phyloP scores from a whole-genome alignment of 78 protist species.

The Dictyostelium brefeldianum region DNA sequence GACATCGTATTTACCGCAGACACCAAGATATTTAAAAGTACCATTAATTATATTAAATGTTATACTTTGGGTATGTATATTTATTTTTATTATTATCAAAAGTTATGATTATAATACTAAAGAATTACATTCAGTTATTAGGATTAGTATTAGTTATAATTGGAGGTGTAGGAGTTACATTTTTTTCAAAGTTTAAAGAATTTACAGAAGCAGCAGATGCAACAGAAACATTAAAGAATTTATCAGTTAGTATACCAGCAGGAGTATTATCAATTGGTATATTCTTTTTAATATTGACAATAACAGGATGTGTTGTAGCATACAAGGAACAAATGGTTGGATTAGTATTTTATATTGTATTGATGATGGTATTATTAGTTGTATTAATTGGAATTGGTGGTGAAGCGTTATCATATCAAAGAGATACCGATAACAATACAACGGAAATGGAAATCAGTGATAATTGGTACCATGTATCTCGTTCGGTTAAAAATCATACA shows the following conservation, averaged over 20 bases:
- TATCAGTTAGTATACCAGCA: slow-evolving; percentile 37
- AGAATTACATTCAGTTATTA: neutral
- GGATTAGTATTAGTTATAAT: slow-evolving; percentile 14
- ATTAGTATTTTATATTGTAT: slow-evolving; percentile 48
- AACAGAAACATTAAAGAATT: neutral
- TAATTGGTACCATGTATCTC: neutral
- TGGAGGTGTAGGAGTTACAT: slow-evolving; percentile 30
- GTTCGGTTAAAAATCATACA: neutral
- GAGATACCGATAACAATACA: neutral
- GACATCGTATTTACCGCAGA: no score
- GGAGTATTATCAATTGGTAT: slow-evolving; percentile 64
- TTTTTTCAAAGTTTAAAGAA: slow-evolving; percentile 15
- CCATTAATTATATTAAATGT: slow-evolving; percentile 8
- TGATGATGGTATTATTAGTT: slow-evolving; percentile 57
- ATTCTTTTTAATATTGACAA: slow-evolving; percentile 48
- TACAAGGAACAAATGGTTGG: slow-evolving; percentile 54
- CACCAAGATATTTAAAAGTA: neutral
- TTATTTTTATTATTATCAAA: neutral
- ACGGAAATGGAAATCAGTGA: neutral
- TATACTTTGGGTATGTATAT: neutral
- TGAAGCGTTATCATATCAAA: slow-evolving; percentile 49
- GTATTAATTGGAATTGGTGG: slow-evolving; percentile 73
- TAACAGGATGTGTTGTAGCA: slow-evolving; percentile 58
- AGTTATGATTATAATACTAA: neutral
- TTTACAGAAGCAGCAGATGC: neutral